phyloP scores from a whole-genome alignment of 2,329 filamentous ascomycete genomes.

The Colletotrichum truncatum region DNA sequence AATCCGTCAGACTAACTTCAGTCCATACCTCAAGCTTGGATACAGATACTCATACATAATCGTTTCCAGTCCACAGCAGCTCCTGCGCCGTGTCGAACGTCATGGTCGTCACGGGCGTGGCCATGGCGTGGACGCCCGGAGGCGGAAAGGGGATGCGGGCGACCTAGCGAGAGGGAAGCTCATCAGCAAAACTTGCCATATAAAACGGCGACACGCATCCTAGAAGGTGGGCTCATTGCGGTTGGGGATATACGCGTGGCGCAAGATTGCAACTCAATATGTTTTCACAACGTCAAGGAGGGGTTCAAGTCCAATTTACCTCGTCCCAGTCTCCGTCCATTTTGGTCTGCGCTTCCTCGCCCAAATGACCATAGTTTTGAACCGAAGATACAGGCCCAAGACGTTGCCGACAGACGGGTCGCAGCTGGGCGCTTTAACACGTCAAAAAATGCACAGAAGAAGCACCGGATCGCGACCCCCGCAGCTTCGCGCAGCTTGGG shows the following conservation, averaged over 20 bases:
- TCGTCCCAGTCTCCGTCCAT: conserved; percentile 78
- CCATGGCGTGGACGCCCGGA: conserved; percentile 74
- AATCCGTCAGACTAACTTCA: conserved; percentile 35
- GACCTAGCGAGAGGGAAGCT: conserved; percentile 62
- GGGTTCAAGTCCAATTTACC: conserved; percentile 51
- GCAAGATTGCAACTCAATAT: not conserved
- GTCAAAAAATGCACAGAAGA: not conserved
- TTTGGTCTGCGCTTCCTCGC: conserved; percentile 50
- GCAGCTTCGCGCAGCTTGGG: conserved; percentile 20
- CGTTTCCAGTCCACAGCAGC: conserved; percentile 91
- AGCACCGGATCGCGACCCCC: conserved; percentile 7
- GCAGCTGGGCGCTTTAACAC: not conserved
- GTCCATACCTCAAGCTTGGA: not conserved
- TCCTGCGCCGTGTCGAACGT: conserved; percentile 92
- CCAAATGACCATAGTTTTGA: conserved; percentile 42
- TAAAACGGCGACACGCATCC: conserved; percentile 20
- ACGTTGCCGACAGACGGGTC: not conserved
- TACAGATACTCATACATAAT: conserved; percentile 82
- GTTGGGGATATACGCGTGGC: conserved; percentile 28
- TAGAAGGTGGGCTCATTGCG: too few relatives aligned
- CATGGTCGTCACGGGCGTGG: conserved; percentile 79
- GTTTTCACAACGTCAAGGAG: not conserved
- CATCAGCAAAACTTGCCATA: conserved; percentile 21
- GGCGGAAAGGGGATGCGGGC: conserved; percentile 84
- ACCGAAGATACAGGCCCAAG: not conserved